Conservation (phyloP, 2,329 filamentous ascomycete genomes). For the Botrytis fragariae region DNA sequence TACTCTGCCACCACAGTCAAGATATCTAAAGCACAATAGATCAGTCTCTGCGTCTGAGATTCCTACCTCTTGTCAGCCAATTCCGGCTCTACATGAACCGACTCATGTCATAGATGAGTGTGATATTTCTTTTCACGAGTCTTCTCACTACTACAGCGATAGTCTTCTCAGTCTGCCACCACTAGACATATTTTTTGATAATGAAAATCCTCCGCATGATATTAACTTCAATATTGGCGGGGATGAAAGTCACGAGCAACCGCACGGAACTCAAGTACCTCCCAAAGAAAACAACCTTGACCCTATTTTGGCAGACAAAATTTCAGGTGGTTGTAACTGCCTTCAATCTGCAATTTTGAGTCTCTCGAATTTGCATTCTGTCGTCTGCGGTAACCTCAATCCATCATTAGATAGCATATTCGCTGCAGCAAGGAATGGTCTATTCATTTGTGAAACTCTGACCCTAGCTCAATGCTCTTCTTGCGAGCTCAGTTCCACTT, state of each 20-base stretch:
- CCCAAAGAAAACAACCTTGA: not conserved
- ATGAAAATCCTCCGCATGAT: not conserved
- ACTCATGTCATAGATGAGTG: not conserved
- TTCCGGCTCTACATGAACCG: not conserved
- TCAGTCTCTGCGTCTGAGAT: not conserved
- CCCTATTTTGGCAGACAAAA: not conserved
- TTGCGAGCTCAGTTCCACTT: not conserved
- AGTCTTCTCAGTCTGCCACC: not conserved
- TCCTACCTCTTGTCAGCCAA: not conserved
- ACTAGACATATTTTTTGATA: not conserved
- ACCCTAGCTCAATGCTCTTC: not conserved
- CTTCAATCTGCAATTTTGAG: not conserved
- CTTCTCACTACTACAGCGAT: not conserved
- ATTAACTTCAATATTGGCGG: not conserved
- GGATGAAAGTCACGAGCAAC: not conserved
- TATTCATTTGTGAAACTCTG: not conserved
- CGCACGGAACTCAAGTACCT: not conserved
- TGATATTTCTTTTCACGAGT: not conserved
- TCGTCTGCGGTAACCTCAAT: not conserved
- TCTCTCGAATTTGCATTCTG: not conserved
- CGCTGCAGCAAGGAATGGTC: not conserved
- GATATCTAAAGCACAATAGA: not conserved
- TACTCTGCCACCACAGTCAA: not conserved
- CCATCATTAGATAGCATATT: not conserved
- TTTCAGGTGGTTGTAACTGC: not conserved